These are phyloP conservation scores for Solanum pinnatisectum DNA, from an alignment of 257 asterid species.

Conservation along the genomic window DNA sequence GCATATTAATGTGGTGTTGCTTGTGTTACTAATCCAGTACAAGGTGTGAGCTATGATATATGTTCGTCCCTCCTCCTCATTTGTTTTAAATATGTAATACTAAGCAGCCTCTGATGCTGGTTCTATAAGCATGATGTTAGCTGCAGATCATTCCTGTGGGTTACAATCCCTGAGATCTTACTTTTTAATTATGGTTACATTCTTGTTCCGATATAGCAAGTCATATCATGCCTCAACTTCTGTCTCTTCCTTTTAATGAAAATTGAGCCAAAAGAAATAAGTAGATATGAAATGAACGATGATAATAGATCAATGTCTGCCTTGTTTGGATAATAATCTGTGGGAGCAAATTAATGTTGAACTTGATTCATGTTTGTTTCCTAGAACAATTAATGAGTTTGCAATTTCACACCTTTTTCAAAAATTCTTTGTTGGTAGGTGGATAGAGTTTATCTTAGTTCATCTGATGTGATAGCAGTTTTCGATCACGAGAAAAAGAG, in stretches of 20 bases:
- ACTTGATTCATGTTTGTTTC: neutral
- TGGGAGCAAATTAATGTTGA: neutral
- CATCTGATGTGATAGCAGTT: slow-evolving; percentile 57
- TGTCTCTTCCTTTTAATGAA: neutral
- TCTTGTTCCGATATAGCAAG: neutral
- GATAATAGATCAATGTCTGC: neutral
- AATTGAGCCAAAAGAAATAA: neutral
- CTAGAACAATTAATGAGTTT: neutral
- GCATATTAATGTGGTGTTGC: neutral
- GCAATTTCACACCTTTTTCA: neutral
- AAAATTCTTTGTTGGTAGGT: slow-evolving; percentile 29
- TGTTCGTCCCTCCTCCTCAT: neutral
- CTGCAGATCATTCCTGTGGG: neutral
- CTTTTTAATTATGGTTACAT: neutral
- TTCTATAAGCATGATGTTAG: neutral
- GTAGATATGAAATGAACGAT: neutral
- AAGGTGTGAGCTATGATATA: neutral
- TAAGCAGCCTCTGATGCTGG: neutral
- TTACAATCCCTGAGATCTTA: neutral
- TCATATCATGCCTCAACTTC: neutral
- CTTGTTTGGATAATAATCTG: neutral
- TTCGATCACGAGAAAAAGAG: slow-evolving; percentile 69
- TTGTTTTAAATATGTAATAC: neutral
- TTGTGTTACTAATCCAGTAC: neutral
- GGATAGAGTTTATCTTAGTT: slow-evolving; percentile 70